Percentiles rank a stretch among this genome's conserved stretches.
phyloP scores from a whole-genome alignment of 805 yeast genomes.

The Ogataea neopini region DNA sequence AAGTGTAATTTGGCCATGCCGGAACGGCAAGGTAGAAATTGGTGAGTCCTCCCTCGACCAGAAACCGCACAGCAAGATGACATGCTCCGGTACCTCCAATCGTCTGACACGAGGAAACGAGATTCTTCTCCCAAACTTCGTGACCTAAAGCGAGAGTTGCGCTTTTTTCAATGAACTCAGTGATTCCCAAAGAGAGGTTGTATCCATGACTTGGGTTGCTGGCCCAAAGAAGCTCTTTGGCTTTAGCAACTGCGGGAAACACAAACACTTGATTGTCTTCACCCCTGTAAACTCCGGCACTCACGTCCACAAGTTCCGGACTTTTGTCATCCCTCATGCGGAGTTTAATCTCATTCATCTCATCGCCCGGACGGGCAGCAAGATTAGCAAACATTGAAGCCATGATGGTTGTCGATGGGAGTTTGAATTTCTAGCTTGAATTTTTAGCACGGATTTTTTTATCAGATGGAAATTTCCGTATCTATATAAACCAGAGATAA shows the following conservation, averaged over 20 bases:
- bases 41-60: constrained; percentile 41
- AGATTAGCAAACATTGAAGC: constrained; percentile 2
- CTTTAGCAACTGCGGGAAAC: constrained; percentile 41
- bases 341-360: constrained; percentile 16
- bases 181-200: constrained; percentile 43
- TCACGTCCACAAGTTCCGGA: constrained; percentile 41
- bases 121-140: constrained; percentile 31
- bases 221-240: constrained; percentile 35
- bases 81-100: constrained; percentile 52
- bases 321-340: constrained; percentile 28
- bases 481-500: neutral
- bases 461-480: neutral
- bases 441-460: neutral
- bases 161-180: constrained; percentile 39
- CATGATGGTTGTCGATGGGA: neutral
- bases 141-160: constrained; percentile 40
- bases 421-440: neutral
- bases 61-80: constrained; percentile 48
- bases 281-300: constrained; percentile 48
- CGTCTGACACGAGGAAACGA: constrained; percentile 47
- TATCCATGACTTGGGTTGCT: constrained; percentile 48
- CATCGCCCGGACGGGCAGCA: constrained; percentile 13
- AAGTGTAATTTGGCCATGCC: constrained; percentile 53
- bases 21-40: constrained; percentile 42
- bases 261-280: constrained; percentile 39